Evolutionary conservation across 2,329 filamentous ascomycete species (phyloP).

Genomic region (Lachnellula occidentalis): DNA sequence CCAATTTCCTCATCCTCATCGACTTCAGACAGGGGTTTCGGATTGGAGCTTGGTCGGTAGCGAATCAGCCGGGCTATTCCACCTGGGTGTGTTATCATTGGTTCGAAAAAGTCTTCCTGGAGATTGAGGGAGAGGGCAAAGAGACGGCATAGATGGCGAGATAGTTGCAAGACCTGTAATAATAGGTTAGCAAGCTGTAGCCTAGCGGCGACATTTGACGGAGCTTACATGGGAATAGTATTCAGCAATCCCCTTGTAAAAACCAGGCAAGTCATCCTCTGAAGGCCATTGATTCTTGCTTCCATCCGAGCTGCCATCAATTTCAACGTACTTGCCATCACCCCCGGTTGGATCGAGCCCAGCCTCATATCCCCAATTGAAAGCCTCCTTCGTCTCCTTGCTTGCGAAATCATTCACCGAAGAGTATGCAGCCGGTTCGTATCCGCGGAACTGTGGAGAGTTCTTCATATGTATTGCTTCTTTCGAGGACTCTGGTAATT

Average conservation of each 20-base stretch:
- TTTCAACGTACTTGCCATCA: constrained; percentile 30
- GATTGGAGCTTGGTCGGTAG: constrained; percentile 40
- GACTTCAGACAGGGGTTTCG: constrained; percentile 23
- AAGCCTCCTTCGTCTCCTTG: constrained; percentile 43
- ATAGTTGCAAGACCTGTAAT: constrained; percentile 31
- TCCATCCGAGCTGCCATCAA: constrained; percentile 24
- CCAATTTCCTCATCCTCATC: constrained; percentile 26
- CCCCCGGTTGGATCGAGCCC: constrained; percentile 28
- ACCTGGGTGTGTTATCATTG: constrained; percentile 38
- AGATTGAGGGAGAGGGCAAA: constrained; percentile 37
- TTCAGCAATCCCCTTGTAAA: constrained; percentile 25
- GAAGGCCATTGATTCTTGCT: constrained; percentile 27
- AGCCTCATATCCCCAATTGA: constrained; percentile 30
- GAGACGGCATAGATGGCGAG: constrained; percentile 33
- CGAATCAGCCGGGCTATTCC: constrained; percentile 43
- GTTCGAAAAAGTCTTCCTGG: constrained; percentile 38
- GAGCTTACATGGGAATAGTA: constrained; percentile 26
- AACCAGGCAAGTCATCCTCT: constrained; percentile 26
- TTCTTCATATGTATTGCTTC: constrained; percentile 34
- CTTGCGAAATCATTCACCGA: constrained; percentile 39
- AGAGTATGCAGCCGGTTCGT: constrained; percentile 43
- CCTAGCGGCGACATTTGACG: background rate
- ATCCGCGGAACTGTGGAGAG: constrained; percentile 40
- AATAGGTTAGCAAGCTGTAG: background rate
- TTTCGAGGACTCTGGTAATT: constrained; percentile 42